Evolutionary conservation across 1,284 basidiomycete species (phyloP).

Genomic region (Pseudomicrostroma phylloplanum): DNA sequence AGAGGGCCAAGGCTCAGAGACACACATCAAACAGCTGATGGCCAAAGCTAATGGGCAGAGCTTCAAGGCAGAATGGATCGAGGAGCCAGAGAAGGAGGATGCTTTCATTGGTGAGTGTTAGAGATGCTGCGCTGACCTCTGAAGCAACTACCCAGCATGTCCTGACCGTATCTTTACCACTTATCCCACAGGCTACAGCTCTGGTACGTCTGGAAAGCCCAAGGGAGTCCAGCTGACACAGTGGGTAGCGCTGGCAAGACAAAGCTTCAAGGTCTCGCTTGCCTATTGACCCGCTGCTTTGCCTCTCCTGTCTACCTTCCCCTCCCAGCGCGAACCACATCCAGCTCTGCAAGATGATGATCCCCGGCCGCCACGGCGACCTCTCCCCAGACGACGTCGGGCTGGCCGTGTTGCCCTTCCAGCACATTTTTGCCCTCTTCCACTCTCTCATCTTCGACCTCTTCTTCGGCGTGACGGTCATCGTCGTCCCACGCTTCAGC

Average conservation of each 20-base stretch:
- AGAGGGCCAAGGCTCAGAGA: slow-evolving; percentile 25
- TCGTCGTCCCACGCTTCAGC: slow-evolving; percentile 69
- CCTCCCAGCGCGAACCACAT: slow-evolving; percentile 28
- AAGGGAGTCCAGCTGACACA: slow-evolving; percentile 47
- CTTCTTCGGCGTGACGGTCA: slow-evolving; percentile 58
- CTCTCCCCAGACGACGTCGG: slow-evolving; percentile 24
- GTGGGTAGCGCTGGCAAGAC: background rate
- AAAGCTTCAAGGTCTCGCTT: too few species aligned
- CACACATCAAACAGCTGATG: slow-evolving; percentile 27
- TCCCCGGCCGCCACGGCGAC: slow-evolving; percentile 19
- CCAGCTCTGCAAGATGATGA: slow-evolving; percentile 26
- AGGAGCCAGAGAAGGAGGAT: slow-evolving; percentile 22
- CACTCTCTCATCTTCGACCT: slow-evolving; percentile 59
- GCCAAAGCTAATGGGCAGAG: slow-evolving; percentile 22
- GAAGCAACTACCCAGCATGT: too few species aligned
- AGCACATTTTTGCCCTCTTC: slow-evolving; percentile 55
- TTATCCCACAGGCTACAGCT: slow-evolving; percentile 23
- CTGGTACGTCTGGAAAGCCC: slow-evolving; percentile 46
- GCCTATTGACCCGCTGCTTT: too few species aligned
- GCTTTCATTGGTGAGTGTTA: slow-evolving; percentile 24
- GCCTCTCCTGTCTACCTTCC: background rate
- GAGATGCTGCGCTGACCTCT: too few species aligned
- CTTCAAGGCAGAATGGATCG: slow-evolving; percentile 19
- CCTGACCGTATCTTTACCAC: too few species aligned
- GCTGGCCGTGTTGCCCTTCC: slow-evolving; percentile 35